Evolutionary conservation across 371 early-diverging fungal species (phyloP).

Genomic region (Parasitella parasitica): DNA sequence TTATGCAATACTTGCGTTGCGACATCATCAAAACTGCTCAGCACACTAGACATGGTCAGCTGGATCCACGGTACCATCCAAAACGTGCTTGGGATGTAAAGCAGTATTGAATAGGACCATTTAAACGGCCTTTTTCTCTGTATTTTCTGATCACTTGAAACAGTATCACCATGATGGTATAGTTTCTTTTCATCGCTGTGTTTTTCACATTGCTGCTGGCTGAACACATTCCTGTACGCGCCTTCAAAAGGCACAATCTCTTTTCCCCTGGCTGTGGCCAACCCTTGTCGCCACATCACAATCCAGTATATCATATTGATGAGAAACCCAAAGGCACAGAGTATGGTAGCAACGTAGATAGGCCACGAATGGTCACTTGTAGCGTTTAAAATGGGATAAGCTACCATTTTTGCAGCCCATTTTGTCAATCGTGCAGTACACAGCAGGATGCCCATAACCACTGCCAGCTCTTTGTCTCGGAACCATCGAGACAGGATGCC

Average conservation of each 20-base stretch:
- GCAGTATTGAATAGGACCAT: conserved; percentile 27
- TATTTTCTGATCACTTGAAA: neutral
- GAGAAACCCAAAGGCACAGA: conserved; percentile 35
- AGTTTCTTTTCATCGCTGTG: neutral
- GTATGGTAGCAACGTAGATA: conserved; percentile 37
- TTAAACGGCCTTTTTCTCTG: conserved; percentile 1
- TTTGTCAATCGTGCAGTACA: conserved; percentile 39
- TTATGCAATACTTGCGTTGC: conserved; percentile 44
- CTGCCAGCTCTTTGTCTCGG: conserved; percentile 37
- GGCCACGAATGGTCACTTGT: conserved; percentile 27
- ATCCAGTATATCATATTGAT: conserved; percentile 37
- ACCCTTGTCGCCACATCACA: conserved; percentile 37
- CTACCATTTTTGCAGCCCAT: conserved; percentile 43
- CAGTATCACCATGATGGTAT: neutral
- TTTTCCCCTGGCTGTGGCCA: conserved; percentile 33
- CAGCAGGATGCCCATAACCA: conserved; percentile 37
- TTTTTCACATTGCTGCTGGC: neutral
- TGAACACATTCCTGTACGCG: conserved; percentile 7
- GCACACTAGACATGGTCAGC: conserved; percentile 45
- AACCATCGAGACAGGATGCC: conserved; percentile 49
- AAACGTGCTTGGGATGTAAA: conserved; percentile 41
- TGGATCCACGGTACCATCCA: conserved; percentile 51
- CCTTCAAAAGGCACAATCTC: conserved; percentile 22
- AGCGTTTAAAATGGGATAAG: conserved; percentile 36
- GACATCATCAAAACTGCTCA: conserved; percentile 50